Percentiles rank a stretch among this genome's conserved stretches.
Evolutionary conservation across 768 basidiomycete genomes (phyloP).

Genomic region (Tulasnella sp.): DNA sequence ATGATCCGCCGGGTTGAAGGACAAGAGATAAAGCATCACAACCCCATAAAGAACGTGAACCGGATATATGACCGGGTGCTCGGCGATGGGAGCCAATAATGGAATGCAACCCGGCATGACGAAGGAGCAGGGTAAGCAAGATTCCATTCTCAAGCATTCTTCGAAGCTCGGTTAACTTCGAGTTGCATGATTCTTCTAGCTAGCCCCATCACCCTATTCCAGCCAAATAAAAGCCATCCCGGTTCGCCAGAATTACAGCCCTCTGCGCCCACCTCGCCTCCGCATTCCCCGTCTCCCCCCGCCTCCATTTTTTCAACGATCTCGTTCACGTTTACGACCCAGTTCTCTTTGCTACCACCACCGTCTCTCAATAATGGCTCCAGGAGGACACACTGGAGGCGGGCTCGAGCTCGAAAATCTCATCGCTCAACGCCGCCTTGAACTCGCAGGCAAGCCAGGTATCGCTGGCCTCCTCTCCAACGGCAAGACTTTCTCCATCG

Average conservation of each 20-base stretch:
- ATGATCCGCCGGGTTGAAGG: not conserved
- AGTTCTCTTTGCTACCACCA: not conserved
- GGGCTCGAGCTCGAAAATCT: not conserved
- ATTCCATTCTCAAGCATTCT: not conserved
- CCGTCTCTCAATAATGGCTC: not conserved
- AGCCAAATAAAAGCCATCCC: not conserved
- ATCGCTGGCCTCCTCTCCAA: slow-evolving; percentile 60
- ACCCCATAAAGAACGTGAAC: not conserved
- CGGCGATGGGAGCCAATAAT: not conserved
- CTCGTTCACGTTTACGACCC: not conserved
- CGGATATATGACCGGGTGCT: not conserved
- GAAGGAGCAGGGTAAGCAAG: not conserved
- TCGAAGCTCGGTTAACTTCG: not conserved
- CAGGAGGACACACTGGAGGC: not conserved
- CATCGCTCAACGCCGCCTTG: not conserved
- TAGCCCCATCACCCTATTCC: not conserved
- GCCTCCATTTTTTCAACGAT: not conserved
- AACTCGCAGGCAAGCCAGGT: slow-evolving; percentile 4
- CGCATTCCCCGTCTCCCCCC: not conserved
- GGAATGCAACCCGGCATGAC: not conserved
- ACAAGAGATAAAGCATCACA: not conserved
- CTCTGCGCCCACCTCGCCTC: not conserved
- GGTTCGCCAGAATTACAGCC: not conserved
- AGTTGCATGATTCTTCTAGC: not conserved
- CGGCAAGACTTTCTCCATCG: slow-evolving; percentile 58